Evolutionary conservation across 305 asterid species (phyloP), one percentile per base, ranked within the genome.

Genomic region (Fraxinus nigra): DNA sequence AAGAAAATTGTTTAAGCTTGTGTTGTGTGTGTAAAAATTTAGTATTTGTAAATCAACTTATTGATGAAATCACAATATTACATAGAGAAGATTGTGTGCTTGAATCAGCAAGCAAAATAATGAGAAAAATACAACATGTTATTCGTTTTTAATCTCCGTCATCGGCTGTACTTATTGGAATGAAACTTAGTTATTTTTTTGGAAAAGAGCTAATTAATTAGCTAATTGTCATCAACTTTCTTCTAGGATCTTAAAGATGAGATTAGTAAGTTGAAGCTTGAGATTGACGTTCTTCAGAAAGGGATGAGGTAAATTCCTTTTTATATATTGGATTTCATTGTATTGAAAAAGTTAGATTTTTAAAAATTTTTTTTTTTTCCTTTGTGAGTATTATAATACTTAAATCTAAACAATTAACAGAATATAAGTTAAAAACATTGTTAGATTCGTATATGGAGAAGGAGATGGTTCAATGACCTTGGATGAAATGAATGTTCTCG

Each of bases 271-370:
- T 90, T 95, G 86, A 95, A 91, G 92, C 87, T 88, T 82, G 98
- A 93, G 90, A 90, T 93, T 85, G 98, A 89, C 72, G 89, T 90
- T 46, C 98, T 95, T 76, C 98, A 91, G 84, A 93, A 91, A 82
- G 96, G 96, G 78, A 84, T 91, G 59, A 90, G 97, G 98, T 95
- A 87, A 48, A 43, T 56, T 78, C 8, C 14, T 54, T 28, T 20
- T 3, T 9, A 8, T 63, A 24, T 24, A 61, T 46, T 18, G 56
- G n/a, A 46, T 3, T 46, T 46, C 56, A 46, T 46, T 46, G 56
- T 46, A 6, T 13, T 13, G 20, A 48, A 48, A 43, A 48, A 48
- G n/a, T 5, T 48, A 0, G 7, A 14, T 14, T 16, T 48, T 14
- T 48, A n/a, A n/a, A n/a, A n/a, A n/a, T n/a, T 48, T 38, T 37